Conservation (phyloP, 495 filamentous ascomycete genomes). For the Diplogelasinospora grovesii region DNA sequence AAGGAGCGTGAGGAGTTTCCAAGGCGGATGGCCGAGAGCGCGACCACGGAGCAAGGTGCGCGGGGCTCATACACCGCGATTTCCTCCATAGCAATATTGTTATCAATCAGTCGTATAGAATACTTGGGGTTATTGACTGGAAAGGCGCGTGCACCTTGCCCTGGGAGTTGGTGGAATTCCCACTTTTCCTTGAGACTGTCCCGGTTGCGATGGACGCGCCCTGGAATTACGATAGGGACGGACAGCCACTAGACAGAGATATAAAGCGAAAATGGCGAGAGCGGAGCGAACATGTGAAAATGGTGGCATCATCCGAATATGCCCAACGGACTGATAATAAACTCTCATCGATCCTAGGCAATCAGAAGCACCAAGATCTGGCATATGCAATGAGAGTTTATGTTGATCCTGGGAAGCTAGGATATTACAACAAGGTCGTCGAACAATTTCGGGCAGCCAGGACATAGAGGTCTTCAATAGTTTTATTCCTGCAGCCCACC, state of each 20-base stretch:
- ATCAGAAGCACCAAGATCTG: neutral
- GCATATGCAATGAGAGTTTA: neutral
- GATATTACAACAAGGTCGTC: too few species aligned
- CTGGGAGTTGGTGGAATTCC: constrained; percentile 16
- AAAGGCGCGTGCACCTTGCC: constrained; percentile 25
- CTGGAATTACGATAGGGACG: constrained; percentile 7
- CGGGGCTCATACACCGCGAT: constrained; percentile 25
- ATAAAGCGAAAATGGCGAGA: constrained; percentile 6
- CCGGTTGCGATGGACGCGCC: constrained; percentile 5
- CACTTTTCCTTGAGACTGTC: constrained; percentile 5
- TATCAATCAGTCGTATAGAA: constrained; percentile 21
- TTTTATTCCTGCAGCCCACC: too few species aligned
- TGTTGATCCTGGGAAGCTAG: neutral
- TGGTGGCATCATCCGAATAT: neutral
- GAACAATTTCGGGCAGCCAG: too few species aligned
- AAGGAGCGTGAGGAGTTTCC: too few species aligned
- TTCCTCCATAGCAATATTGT: constrained; percentile 33
- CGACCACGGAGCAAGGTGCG: too few species aligned
- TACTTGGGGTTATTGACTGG: constrained; percentile 31
- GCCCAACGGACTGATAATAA: neutral
- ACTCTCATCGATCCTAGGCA: neutral
- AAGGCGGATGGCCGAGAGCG: too few species aligned
- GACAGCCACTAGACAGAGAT: constrained; percentile 7
- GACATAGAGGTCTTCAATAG: too few species aligned
- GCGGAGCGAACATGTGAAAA: constrained; percentile 6